phyloP scores from a whole-genome alignment of 495 filamentous ascomycete genomes.

The Parmelia sp. region DNA sequence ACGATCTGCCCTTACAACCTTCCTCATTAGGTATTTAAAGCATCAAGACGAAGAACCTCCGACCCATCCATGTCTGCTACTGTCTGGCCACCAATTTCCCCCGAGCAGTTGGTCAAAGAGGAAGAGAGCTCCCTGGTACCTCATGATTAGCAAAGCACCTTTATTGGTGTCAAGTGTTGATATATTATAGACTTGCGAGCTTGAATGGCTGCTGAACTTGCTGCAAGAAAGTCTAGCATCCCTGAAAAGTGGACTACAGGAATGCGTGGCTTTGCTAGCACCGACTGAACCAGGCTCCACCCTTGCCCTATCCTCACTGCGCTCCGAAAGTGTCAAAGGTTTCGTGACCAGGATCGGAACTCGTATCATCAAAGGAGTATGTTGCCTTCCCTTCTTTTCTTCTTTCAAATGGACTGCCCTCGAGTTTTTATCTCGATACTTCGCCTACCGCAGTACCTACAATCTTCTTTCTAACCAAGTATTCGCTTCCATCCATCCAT shows the following conservation, averaged over 20 bases:
- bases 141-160: background rate
- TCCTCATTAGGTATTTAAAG: background rate
- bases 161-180: constrained; percentile 20
- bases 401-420: background rate
- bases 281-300: constrained; percentile 78
- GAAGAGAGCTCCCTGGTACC: constrained; percentile 63
- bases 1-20: background rate
- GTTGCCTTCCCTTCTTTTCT: constrained; percentile 26
- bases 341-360: constrained; percentile 77
- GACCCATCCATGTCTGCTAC: constrained; percentile 24
- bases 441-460: background rate
- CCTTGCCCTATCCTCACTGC: constrained; percentile 76
- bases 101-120: constrained; percentile 56
- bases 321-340: constrained; percentile 86
- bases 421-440: background rate
- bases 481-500: background rate
- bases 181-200: constrained; percentile 57
- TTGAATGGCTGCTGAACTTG: constrained; percentile 77
- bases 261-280: constrained; percentile 77
- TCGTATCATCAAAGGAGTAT: constrained; percentile 67
- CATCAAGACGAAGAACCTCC: too few species aligned
- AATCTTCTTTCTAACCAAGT: background rate
- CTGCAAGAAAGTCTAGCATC: constrained; percentile 71
- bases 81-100: constrained; percentile 55
- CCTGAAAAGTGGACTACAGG: constrained; percentile 76